Evolutionary conservation across 1,139 yeast genomes (phyloP).

Genomic region (Debaryomyces subglobosus): DNA sequence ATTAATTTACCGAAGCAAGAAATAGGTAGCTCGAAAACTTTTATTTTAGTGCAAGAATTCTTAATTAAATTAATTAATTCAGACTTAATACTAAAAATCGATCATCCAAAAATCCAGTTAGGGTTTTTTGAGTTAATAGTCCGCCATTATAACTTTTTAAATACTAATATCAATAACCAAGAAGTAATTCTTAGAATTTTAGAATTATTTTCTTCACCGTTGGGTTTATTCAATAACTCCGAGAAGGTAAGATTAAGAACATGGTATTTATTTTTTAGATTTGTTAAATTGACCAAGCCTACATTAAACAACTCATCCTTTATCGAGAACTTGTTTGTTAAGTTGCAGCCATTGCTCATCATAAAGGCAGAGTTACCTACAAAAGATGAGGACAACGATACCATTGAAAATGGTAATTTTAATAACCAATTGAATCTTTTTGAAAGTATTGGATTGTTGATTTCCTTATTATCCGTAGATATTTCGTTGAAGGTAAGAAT

Average conservation of each 20-base stretch:
- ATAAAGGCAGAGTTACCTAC: conserved; percentile 62
- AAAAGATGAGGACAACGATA: conserved; percentile 54
- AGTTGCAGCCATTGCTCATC: conserved; percentile 52
- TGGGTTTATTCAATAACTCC: conserved; percentile 76
- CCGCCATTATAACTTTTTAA: conserved; percentile 73
- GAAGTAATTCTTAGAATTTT: conserved; percentile 63
- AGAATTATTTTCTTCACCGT: conserved; percentile 75
- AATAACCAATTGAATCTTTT: conserved; percentile 80
- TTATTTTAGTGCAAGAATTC: conserved; percentile 59
- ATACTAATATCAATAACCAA: conserved; percentile 42
- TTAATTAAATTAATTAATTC: conserved; percentile 68
- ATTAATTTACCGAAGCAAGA: conserved; percentile 68
- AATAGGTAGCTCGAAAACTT: conserved; percentile 64
- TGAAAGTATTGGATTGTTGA: conserved; percentile 75
- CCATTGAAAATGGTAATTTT: conserved; percentile 64
- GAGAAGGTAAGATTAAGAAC: conserved; percentile 80
- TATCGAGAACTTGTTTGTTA: conserved; percentile 40
- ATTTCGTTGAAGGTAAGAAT: conserved; percentile 46
- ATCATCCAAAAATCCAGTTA: conserved; percentile 80
- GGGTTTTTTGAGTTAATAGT: conserved; percentile 83
- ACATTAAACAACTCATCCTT: conserved; percentile 34
- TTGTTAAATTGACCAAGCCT: conserved; percentile 77
- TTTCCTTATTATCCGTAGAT: conserved; percentile 49
- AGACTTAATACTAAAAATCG: conserved; percentile 50
- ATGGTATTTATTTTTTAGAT: conserved; percentile 88